These are phyloP conservation scores for Alternaria sp. DNA, from an alignment of 2,329 filamentous ascomycete genomes.

Conservation along the genomic window DNA sequence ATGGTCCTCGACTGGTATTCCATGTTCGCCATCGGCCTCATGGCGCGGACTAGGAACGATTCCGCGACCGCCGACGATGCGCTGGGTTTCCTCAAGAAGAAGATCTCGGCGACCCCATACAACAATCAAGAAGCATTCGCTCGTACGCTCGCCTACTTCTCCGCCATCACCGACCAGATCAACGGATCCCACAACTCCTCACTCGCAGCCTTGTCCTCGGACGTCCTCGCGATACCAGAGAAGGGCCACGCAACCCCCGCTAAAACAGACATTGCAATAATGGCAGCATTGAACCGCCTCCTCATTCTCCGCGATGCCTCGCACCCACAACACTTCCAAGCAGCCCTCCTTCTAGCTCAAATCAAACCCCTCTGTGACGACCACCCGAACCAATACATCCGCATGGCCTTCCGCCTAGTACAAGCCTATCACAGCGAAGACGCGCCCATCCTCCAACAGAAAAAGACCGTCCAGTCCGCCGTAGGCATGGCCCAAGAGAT, in stretches of 20 bases:
- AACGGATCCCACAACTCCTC: slow-evolving; percentile 75
- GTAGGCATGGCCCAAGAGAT: slow-evolving; percentile 66
- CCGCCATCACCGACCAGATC: slow-evolving; percentile 77
- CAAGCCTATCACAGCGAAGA: slow-evolving; percentile 69
- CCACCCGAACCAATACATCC: slow-evolving; percentile 76
- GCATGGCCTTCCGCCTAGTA: slow-evolving; percentile 78
- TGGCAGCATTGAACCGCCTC: slow-evolving; percentile 57
- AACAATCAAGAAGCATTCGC: slow-evolving; percentile 51
- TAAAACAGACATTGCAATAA: slow-evolving; percentile 52
- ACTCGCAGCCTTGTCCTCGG: slow-evolving; percentile 68
- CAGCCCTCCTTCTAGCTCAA: slow-evolving; percentile 66
- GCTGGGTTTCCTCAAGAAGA: slow-evolving; percentile 18
- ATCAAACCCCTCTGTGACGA: slow-evolving; percentile 71
- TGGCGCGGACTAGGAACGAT: slow-evolving; percentile 72
- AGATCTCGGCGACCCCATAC: slow-evolving; percentile 51
- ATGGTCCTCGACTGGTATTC: slow-evolving; percentile 71
- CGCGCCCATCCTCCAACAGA: slow-evolving; percentile 74
- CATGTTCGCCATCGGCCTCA: slow-evolving; percentile 72
- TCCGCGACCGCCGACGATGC: slow-evolving; percentile 58
- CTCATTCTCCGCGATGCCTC: slow-evolving; percentile 52
- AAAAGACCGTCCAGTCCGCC: slow-evolving; percentile 71
- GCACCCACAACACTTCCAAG: slow-evolving; percentile 57
- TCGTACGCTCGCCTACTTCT: slow-evolving; percentile 72
- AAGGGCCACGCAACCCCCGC: slow-evolving; percentile 28
- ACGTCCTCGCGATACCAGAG: slow-evolving; percentile 61